Conservation (phyloP, 1,284 basidiomycete genomes). For the Leccinum idahoense region DNA sequence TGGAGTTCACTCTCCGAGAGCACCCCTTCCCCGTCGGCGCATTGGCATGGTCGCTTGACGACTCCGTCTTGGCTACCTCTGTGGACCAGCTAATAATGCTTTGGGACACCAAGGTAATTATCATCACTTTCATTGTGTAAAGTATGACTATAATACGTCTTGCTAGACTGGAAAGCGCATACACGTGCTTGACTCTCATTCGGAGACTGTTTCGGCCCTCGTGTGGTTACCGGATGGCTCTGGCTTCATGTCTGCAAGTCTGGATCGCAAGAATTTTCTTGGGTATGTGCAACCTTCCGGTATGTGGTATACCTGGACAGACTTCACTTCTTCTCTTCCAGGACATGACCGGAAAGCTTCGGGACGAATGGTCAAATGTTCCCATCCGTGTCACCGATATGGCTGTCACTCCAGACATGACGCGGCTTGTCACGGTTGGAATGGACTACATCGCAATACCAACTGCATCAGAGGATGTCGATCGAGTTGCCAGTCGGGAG, state of each 20-base stretch:
- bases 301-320: slow-evolving; percentile 3
- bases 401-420: slow-evolving; percentile 81
- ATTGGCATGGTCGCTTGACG: slow-evolving; percentile 88
- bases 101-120: slow-evolving; percentile 77
- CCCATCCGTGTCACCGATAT: slow-evolving; percentile 87
- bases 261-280: slow-evolving; percentile 84
- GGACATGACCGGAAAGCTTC: slow-evolving; percentile 70
- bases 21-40: slow-evolving; percentile 76
- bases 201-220: slow-evolving; percentile 81
- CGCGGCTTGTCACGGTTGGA: slow-evolving; percentile 79
- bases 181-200: slow-evolving; percentile 65
- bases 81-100: slow-evolving; percentile 77
- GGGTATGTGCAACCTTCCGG: slow-evolving; percentile 53
- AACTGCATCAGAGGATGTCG: slow-evolving; percentile 29
- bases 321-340: slow-evolving; percentile 30
- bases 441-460: slow-evolving; percentile 43
- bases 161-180: slow-evolving; percentile 65
- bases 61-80: slow-evolving; percentile 75
- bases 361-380: slow-evolving; percentile 64
- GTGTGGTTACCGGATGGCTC: slow-evolving; percentile 86
- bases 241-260: slow-evolving; percentile 85
- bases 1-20: slow-evolving; percentile 61
- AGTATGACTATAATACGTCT: neutral
- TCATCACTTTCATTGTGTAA: slow-evolving; percentile 5
- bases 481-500: slow-evolving; percentile 31